Conservation (phyloP, 2,329 filamentous ascomycete species). For the Aspergillus costaricaensis region DNA sequence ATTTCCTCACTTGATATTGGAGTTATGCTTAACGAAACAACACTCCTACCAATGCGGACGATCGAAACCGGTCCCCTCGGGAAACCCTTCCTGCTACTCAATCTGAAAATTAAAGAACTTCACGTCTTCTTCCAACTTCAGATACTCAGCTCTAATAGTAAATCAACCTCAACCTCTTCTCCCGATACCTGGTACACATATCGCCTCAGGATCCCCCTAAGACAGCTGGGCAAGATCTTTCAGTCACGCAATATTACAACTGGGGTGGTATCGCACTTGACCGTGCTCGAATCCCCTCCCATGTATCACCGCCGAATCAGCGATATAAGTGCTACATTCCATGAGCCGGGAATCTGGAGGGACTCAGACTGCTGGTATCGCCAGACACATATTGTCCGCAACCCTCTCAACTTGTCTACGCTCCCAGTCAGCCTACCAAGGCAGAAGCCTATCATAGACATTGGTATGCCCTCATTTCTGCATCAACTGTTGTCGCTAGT, state of each 20-base stretch:
- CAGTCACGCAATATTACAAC: slow-evolving; percentile 29
- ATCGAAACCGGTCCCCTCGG: slow-evolving; percentile 27
- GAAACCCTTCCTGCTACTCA: slow-evolving; percentile 41
- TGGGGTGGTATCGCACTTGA: slow-evolving; percentile 34
- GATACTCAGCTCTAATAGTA: slow-evolving; percentile 23
- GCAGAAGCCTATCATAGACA: slow-evolving; percentile 57
- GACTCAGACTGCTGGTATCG: slow-evolving; percentile 62
- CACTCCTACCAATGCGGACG: slow-evolving; percentile 63
- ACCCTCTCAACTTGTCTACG: slow-evolving; percentile 36
- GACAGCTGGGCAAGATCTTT: slow-evolving; percentile 44
- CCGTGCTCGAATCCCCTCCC: slow-evolving; percentile 47
- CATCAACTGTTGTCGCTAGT: too few species aligned
- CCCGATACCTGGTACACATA: slow-evolving; percentile 29
- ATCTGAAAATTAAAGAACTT: slow-evolving; percentile 49
- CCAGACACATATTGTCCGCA: slow-evolving; percentile 63
- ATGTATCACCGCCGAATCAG: slow-evolving; percentile 46
- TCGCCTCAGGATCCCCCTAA: slow-evolving; percentile 49
- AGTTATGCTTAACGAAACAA: slow-evolving; percentile 53
- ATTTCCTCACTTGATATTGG: slow-evolving; percentile 63
- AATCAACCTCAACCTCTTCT: not conserved
- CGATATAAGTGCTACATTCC: slow-evolving; percentile 44
- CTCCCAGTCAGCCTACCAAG: slow-evolving; percentile 53
- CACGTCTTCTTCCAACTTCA: slow-evolving; percentile 48
- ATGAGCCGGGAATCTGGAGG: slow-evolving; percentile 52
- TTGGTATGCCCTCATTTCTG: slow-evolving; percentile 47